Conservation (phyloP, 148 eudicot genomes). For the Pouteria glomerata region DNA sequence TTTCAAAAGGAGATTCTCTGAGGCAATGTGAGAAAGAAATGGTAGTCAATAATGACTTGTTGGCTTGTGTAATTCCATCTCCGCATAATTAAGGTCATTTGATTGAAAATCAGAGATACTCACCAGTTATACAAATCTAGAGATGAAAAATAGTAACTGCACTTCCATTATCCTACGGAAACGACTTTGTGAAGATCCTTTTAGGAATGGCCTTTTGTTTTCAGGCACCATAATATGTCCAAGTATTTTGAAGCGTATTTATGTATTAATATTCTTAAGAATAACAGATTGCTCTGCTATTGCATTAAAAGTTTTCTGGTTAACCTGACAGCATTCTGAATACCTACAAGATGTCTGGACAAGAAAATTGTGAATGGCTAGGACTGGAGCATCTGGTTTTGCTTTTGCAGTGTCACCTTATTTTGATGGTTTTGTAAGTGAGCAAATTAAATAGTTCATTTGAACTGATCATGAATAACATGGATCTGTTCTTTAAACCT, state of each 20-base stretch:
- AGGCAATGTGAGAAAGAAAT: no score
- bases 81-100: no score
- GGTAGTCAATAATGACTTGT: no score
- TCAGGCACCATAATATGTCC: not conserved
- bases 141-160: no score
- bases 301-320: not conserved
- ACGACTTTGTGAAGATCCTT: not conserved
- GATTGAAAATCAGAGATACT: no score
- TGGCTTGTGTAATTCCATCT: no score
- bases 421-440: not conserved
- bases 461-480: not conserved
- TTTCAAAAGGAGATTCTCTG: no score
- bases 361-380: not conserved
- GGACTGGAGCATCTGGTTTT: not conserved
- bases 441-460: no score
- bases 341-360: not conserved
- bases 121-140: no score
- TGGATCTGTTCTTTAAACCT: not conserved
- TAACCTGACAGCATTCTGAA: not conserved
- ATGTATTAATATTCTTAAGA: not conserved
- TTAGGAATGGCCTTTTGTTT: not conserved
- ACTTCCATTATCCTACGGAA: no score
- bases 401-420: not conserved
- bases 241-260: not conserved
- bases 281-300: not conserved